Percentiles rank a stretch among this genome's conserved stretches.
Evolutionary conservation across 2,329 filamentous ascomycete species (phyloP).

Genomic region (Bretziella fagacearum): DNA sequence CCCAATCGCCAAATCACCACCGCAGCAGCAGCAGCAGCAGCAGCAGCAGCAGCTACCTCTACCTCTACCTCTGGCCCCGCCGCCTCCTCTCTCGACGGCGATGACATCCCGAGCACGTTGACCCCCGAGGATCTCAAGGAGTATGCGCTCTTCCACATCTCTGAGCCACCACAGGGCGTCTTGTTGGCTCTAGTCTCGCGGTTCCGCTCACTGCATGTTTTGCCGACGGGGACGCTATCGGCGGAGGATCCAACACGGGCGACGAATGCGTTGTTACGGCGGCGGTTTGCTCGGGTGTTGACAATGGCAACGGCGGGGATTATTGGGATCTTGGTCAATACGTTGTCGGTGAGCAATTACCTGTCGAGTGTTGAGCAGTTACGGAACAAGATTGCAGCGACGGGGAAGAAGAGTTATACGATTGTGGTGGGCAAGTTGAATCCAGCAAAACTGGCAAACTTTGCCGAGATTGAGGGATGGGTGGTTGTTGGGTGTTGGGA

Average conservation of each 20-base stretch:
- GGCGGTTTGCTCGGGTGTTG: conserved; percentile 76
- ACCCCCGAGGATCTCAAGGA: conserved; percentile 35
- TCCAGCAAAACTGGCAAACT: conserved; percentile 89
- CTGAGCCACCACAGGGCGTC: conserved; percentile 62
- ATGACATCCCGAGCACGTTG: conserved; percentile 16
- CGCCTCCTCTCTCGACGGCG: not conserved
- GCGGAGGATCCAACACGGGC: conserved; percentile 26
- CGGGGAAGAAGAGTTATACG: conserved; percentile 89
- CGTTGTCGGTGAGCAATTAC: conserved; percentile 81
- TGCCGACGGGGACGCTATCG: conserved; percentile 39
- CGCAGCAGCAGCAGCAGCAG: conserved; percentile 20
- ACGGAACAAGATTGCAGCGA: conserved; percentile 51
- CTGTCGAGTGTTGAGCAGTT: conserved; percentile 62
- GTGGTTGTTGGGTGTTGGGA: conserved; percentile 98
- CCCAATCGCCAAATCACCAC: conserved; percentile 48
- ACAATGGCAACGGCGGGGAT: conserved; percentile 64
- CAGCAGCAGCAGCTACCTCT: conserved; percentile 22
- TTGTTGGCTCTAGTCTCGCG: conserved; percentile 76
- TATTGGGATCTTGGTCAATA: conserved; percentile 92
- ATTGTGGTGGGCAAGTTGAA: conserved; percentile 96
- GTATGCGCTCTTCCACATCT: conserved; percentile 72
- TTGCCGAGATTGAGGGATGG: conserved; percentile 89
- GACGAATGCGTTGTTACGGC: conserved; percentile 46
- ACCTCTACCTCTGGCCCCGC: not conserved
- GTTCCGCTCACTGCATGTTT: conserved; percentile 62